phyloP scores from a whole-genome alignment of 495 filamentous ascomycete genomes.

The Tuber borchii region DNA sequence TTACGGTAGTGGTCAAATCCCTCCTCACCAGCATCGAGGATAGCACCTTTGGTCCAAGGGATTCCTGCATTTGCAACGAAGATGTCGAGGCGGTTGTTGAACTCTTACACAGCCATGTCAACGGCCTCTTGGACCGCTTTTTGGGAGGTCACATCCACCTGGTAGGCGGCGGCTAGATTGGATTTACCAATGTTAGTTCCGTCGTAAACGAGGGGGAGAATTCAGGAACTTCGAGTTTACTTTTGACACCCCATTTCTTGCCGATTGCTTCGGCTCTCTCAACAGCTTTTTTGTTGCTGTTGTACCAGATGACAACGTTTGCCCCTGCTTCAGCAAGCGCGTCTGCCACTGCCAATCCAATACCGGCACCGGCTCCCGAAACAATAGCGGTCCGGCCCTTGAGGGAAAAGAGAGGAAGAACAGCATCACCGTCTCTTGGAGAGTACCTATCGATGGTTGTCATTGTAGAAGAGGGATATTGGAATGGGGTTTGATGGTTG shows the following conservation, averaged over 20 bases:
- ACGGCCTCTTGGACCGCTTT: conserved; percentile 54
- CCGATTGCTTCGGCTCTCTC: too few relatives aligned
- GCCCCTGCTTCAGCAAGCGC: too few relatives aligned
- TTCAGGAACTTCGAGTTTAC: conserved; percentile 46
- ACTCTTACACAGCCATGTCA: conserved; percentile 56
- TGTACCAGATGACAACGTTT: too few relatives aligned
- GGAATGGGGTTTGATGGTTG: background rate
- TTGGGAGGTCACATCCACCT: conserved; percentile 59
- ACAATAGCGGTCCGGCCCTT: too few relatives aligned
- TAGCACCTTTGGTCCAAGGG: conserved; percentile 60
- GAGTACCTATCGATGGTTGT: conserved; percentile 39
- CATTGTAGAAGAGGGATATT: conserved; percentile 30
- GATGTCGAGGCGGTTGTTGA: conserved; percentile 68
- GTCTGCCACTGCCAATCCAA: too few relatives aligned
- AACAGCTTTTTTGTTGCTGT: too few relatives aligned
- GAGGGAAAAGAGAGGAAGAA: conserved; percentile 75
- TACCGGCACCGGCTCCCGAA: too few relatives aligned
- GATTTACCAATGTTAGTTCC: background rate
- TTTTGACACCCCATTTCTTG: conserved; percentile 69
- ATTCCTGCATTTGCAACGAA: conserved; percentile 82
- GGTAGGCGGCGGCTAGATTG: conserved; percentile 63
- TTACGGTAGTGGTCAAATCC: conserved; percentile 56
- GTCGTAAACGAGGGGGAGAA: background rate
- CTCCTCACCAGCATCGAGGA: conserved; percentile 54
- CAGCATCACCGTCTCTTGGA: conserved; percentile 53